These are phyloP conservation scores for Bremia lactucae DNA, from an alignment of 352 stramenopile genomes.

Conservation along the genomic window DNA sequence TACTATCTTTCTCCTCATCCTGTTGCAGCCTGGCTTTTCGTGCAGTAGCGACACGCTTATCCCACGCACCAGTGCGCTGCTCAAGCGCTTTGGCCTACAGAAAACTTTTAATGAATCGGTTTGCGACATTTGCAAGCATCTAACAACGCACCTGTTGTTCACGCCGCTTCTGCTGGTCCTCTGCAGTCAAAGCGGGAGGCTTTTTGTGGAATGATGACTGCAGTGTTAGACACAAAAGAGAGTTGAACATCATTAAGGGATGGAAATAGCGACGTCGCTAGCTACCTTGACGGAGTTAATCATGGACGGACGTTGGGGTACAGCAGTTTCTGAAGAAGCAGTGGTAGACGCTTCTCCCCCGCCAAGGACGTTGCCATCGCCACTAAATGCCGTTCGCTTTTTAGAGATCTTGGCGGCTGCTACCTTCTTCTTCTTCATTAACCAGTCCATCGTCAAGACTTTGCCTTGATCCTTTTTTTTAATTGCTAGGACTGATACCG, in stretches of 20 bases:
- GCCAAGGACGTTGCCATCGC: constrained; percentile 55
- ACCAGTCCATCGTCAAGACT: constrained; percentile 38
- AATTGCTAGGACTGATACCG: neutral
- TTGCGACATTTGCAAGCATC: neutral
- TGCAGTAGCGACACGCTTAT: constrained; percentile 53
- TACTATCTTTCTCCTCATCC: constrained; percentile 35
- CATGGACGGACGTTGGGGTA: constrained; percentile 10
- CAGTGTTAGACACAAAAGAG: neutral
- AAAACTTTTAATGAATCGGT: neutral
- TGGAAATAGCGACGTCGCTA: neutral
- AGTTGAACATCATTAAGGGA: neutral
- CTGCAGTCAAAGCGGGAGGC: constrained; percentile 30
- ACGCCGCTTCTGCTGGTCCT: constrained; percentile 43
- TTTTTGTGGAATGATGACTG: constrained; percentile 33
- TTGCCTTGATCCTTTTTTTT: too few species aligned
- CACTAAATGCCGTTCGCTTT: constrained; percentile 50
- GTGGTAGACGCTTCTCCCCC: constrained; percentile 4
- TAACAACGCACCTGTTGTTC: constrained; percentile 40
- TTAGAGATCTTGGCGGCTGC: constrained; percentile 67
- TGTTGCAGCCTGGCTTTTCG: constrained; percentile 39
- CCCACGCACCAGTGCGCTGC: constrained; percentile 46
- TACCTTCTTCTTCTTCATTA: constrained; percentile 78
- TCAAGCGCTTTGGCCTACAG: constrained; percentile 46
- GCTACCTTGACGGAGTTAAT: too few species aligned
- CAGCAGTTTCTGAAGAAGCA: constrained; percentile 1